These are phyloP conservation scores for Fusarium illudens DNA, from an alignment of 2,329 filamentous ascomycete species.

Conservation along the genomic window DNA sequence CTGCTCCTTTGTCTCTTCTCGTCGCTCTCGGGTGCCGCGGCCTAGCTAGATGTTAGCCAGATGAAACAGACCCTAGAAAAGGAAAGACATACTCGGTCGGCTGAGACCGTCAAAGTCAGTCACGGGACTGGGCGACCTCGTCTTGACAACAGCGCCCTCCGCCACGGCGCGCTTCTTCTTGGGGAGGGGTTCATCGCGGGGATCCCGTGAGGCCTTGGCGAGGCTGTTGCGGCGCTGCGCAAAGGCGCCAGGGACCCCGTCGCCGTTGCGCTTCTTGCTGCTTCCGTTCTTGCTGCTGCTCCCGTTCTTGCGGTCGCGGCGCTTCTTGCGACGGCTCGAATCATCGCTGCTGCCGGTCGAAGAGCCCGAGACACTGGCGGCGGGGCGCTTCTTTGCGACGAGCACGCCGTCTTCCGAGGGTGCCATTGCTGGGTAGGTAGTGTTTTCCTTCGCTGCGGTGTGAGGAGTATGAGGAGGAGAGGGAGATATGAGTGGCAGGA, in stretches of 20 bases:
- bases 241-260: constrained; percentile 43
- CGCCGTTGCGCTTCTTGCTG: constrained; percentile 26
- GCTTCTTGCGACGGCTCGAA: constrained; percentile 42
- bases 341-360: constrained; percentile 45
- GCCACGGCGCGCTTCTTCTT: constrained; percentile 50
- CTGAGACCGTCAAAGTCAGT: constrained; percentile 71
- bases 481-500: constrained; percentile 1
- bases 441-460: not conserved
- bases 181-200: constrained; percentile 60
- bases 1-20: constrained; percentile 60
- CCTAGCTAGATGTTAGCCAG: constrained; percentile 50
- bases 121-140: constrained; percentile 59
- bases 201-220: constrained; percentile 69
- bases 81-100: constrained; percentile 58
- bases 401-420: constrained; percentile 36
- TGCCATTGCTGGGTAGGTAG: constrained; percentile 42
- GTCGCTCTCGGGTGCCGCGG: constrained; percentile 69
- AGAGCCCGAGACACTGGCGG: constrained; percentile 41
- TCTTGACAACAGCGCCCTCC: constrained; percentile 21
- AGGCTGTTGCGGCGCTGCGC: constrained; percentile 61
- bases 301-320: constrained; percentile 39
- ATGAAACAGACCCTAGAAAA: not conserved
- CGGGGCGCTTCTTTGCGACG: constrained; percentile 42
- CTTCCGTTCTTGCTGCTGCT: constrained; percentile 33
- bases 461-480: not conserved